These are phyloP conservation scores for Helotiales sp. DNA, from an alignment of 2,329 filamentous ascomycete genomes.

Conservation along the genomic window DNA sequence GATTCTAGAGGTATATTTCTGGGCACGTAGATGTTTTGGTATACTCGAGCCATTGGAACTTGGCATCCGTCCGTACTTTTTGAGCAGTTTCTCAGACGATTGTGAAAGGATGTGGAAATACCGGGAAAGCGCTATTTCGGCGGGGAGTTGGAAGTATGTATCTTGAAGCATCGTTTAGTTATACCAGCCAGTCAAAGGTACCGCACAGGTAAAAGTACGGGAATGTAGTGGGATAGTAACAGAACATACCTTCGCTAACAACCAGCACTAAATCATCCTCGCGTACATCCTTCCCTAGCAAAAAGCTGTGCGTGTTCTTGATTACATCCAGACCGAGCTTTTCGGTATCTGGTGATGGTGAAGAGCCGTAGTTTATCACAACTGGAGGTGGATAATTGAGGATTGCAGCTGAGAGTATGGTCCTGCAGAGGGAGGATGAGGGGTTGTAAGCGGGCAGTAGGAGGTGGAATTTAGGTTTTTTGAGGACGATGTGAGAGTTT, in stretches of 20 bases:
- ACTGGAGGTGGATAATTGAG: constrained; percentile 63
- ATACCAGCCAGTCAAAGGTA: too few species aligned
- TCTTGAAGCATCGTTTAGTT: too few species aligned
- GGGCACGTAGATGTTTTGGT: constrained; percentile 19
- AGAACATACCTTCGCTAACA: constrained; percentile 48
- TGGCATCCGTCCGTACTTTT: constrained; percentile 29
- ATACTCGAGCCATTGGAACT: neutral
- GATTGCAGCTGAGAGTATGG: constrained; percentile 61
- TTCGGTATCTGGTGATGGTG: constrained; percentile 7
- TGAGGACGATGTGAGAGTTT: constrained; percentile 16
- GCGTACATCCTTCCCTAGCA: constrained; percentile 51
- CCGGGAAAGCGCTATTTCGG: constrained; percentile 59
- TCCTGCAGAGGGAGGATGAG: constrained; percentile 56
- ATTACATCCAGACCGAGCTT: constrained; percentile 19
- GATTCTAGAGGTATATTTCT: constrained; percentile 56
- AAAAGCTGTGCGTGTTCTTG: constrained; percentile 47
- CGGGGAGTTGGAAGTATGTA: constrained; percentile 62
- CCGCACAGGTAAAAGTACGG: too few species aligned
- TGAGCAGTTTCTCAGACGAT: constrained; percentile 48
- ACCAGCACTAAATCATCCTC: constrained; percentile 61
- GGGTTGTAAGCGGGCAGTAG: constrained; percentile 55
- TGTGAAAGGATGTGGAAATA: constrained; percentile 56
- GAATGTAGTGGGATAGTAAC: too few species aligned
- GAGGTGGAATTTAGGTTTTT: constrained; percentile 54
- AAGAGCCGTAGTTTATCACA: constrained; percentile 50